A percentile compares a stretch with the other conserved stretches of the same genome.
These are phyloP conservation scores for Hygrocybe coccinea DNA, from an alignment of 768 basidiomycete species.

Conservation along the genomic window DNA sequence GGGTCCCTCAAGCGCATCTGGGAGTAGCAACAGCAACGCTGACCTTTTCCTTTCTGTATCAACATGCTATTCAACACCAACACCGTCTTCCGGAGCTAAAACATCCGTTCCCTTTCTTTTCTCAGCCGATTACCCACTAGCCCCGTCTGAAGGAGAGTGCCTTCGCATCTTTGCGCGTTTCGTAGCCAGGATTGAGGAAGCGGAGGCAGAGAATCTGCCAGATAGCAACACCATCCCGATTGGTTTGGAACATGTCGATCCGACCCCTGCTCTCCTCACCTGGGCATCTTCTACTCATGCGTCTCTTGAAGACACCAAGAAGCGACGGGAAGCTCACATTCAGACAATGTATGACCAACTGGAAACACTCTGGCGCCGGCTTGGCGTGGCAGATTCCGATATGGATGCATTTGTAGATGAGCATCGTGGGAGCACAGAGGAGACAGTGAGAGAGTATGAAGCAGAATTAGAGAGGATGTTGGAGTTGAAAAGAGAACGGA, in stretches of 20 bases:
- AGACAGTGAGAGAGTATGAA: conserved; percentile 77
- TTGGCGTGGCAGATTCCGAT: conserved; percentile 72
- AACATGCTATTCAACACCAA: conserved; percentile 45
- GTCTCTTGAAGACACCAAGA: conserved; percentile 69
- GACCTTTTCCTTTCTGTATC: conserved; percentile 41
- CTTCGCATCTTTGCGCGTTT: conserved; percentile 60
- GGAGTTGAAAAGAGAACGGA: conserved; percentile 79
- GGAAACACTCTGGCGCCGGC: conserved; percentile 82
- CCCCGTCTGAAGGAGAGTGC: conserved; percentile 42
- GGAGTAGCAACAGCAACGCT: conserved; percentile 30
- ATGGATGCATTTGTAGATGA: conserved; percentile 93
- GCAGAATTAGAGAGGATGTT: conserved; percentile 88
- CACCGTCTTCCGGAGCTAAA: conserved; percentile 40
- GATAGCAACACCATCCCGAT: conserved; percentile 35
- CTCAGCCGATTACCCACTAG: conserved; percentile 26
- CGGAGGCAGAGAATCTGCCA: conserved; percentile 44
- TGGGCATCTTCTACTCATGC: conserved; percentile 60
- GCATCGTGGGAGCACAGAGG: conserved; percentile 76
- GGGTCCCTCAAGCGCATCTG: conserved; percentile 35
- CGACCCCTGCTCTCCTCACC: conserved; percentile 64
- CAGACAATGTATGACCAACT: conserved; percentile 93
- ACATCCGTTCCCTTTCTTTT: conserved; percentile 36
- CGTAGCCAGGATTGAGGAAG: conserved; percentile 56
- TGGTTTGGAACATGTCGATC: conserved; percentile 73
- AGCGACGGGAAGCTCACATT: conserved; percentile 72